A percentile compares a stretch with the other conserved stretches of the same genome.
phyloP scores from a whole-genome alignment of 2,329 filamentous ascomycete genomes.

The Exophiala mesophila region DNA sequence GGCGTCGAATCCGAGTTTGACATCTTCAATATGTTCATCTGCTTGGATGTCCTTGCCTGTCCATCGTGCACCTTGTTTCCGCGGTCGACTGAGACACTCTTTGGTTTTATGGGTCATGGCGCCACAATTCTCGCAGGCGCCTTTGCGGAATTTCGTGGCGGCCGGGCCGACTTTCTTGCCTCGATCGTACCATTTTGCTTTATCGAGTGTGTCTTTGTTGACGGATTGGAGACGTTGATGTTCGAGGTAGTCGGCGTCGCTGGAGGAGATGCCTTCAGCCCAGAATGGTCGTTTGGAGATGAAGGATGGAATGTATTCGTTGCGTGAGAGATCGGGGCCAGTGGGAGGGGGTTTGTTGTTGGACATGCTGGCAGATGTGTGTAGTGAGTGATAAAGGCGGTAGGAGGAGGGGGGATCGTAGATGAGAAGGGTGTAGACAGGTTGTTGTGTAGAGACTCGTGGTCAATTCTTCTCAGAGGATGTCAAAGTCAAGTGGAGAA shows the following conservation, averaged over 20 bases:
- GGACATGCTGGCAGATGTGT: slow-evolving; percentile 12
- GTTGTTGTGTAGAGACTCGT: too few relatives aligned
- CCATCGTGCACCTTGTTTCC: slow-evolving; percentile 85
- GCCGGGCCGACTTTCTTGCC: slow-evolving; percentile 78
- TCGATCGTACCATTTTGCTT: slow-evolving; percentile 88
- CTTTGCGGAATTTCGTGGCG: slow-evolving; percentile 95
- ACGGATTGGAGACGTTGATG: slow-evolving; percentile 74
- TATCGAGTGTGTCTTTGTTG: slow-evolving; percentile 41
- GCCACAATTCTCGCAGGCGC: slow-evolving; percentile 97
- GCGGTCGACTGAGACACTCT: slow-evolving; percentile 82
- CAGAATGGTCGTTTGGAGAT: slow-evolving; percentile 99
- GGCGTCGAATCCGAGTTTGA: slow-evolving; percentile 89
- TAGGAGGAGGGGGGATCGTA: neutral
- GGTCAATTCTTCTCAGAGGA: too few relatives aligned
- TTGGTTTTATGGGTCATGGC: slow-evolving; percentile 95
- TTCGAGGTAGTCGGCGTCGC: slow-evolving; percentile 82
- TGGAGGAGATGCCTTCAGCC: slow-evolving; percentile 61
- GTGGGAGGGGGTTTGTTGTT: slow-evolving; percentile 17
- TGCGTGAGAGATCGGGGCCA: slow-evolving; percentile 50
- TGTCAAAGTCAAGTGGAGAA: neutral
- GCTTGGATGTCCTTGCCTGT: slow-evolving; percentile 91
- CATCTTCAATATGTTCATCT: slow-evolving; percentile 79
- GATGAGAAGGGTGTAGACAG: neutral
- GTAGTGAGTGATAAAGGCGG: neutral
- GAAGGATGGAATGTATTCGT: slow-evolving; percentile 97